These are phyloP conservation scores for Yarrowia phangngaensis DNA, from an alignment of 805 yeast species.

Conservation along the genomic window DNA sequence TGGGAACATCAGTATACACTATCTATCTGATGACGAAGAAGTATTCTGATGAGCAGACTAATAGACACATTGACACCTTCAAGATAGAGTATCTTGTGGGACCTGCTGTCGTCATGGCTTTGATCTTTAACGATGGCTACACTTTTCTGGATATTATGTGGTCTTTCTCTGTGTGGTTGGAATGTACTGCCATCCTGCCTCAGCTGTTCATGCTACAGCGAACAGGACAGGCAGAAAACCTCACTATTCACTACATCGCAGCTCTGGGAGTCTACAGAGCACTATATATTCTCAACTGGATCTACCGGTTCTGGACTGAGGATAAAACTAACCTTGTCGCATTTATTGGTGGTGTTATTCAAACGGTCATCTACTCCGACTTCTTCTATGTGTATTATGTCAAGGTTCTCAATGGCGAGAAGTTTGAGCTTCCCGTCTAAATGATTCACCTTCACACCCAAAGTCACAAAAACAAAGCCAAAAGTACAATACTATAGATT, in stretches of 20 bases:
- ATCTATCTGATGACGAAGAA: conserved; percentile 64
- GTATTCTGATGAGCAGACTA: conserved; percentile 50
- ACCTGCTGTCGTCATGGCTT: conserved; percentile 55
- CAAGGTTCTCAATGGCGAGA: conserved; percentile 71
- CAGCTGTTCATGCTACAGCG: conserved; percentile 87
- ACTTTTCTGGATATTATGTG: conserved; percentile 57
- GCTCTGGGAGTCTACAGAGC: conserved; percentile 89
- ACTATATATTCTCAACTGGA: conserved; percentile 90
- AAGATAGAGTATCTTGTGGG: conserved; percentile 65
- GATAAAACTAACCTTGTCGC: conserved; percentile 65
- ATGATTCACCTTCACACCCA: not conserved
- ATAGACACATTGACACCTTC: conserved; percentile 68
- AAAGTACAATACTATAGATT: not conserved
- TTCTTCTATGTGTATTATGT: conserved; percentile 89
- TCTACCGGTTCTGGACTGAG: conserved; percentile 71
- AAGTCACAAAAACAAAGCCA: conserved; percentile 3
- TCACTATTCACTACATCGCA: conserved; percentile 89
- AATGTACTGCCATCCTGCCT: conserved; percentile 86
- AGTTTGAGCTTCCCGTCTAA: conserved; percentile 63
- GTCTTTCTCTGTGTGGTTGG: conserved; percentile 92
- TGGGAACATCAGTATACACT: conserved; percentile 69
- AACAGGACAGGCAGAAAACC: conserved; percentile 79
- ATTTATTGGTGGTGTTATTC: conserved; percentile 74
- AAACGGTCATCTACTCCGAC: conserved; percentile 86
- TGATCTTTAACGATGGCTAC: conserved; percentile 66